Evolutionary conservation across 768 basidiomycete species (phyloP), one percentile per base, ranked within the genome.

Genomic region (Phlebiopsis gigantea): DNA sequence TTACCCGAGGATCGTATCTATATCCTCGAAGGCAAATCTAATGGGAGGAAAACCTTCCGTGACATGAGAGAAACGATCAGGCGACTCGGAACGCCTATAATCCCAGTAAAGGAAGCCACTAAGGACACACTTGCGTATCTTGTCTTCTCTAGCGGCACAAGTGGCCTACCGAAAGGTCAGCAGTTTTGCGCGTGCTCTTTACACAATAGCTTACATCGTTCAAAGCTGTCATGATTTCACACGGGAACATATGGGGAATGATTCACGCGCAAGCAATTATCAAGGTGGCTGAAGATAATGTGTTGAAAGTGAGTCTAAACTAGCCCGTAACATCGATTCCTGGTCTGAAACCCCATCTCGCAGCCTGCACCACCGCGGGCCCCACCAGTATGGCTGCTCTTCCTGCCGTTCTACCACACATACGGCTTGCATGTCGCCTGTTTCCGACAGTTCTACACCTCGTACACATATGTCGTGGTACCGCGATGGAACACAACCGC

Each of bases 121-220:
- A 73, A 71, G 28, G 71, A 84, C 57, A 86, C 83, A 0, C 69
- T 88, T 1, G 88, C 85, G 0, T 88, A 90, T 65, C 72, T 90
- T 2, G 72, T 85, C 0, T 88, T 88, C 64, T 90, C 88, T 0
- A 90, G 88, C 62, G 88, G 88, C 22, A 90, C 89, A 0, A 89
- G 79, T 57, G 88, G 89, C 0, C 71, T 84, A 3, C 87, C 88
- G 0, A 90, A 90, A 79, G 28, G 47, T 48, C 5, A 30, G 25
- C 28, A 9, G 5, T 4, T 5, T 5, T 17, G 22, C 9, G 87
- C 87, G 5, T 17, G 5, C 5, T 46, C 17, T 46, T 3, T 24
- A 15, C 22, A 24, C 22, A n/a, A 21, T 15, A 14, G 29, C 26
- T 48, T 28, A 4, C 14, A 48, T 21, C 30, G 26, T 17, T 17